Percentiles rank a stretch among this genome's conserved stretches.
Evolutionary conservation across 2,329 filamentous ascomycete species (phyloP).

Genomic region (Chrysosphaeria jannelii): DNA sequence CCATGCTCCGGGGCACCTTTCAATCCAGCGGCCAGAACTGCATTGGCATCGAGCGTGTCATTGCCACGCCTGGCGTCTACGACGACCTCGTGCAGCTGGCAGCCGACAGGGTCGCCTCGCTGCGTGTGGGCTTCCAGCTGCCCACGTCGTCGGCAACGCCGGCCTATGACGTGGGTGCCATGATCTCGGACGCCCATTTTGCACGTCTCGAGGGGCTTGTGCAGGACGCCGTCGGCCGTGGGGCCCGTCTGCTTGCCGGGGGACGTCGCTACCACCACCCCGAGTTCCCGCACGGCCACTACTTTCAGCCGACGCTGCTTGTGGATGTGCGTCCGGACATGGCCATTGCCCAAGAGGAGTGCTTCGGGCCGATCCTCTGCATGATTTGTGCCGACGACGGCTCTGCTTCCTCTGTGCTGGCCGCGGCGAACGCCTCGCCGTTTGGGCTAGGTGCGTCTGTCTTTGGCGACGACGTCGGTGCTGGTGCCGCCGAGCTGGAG

Average conservation of each 20-base stretch:
- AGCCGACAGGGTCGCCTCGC: conserved; percentile 36
- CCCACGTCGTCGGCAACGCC: neutral
- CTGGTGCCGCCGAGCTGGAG: conserved; percentile 19
- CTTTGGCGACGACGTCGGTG: conserved; percentile 33
- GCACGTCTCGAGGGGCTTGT: conserved; percentile 47
- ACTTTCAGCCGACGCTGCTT: conserved; percentile 74
- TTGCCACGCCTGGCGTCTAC: conserved; percentile 53
- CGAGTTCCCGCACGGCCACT: conserved; percentile 48
- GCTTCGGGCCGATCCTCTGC: conserved; percentile 76
- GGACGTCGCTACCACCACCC: conserved; percentile 46
- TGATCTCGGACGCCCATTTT: conserved; percentile 59
- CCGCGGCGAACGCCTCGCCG: conserved; percentile 48
- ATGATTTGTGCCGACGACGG: conserved; percentile 45
- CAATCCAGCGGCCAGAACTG: conserved; percentile 94
- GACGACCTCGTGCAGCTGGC: conserved; percentile 39
- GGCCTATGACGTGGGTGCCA: conserved; percentile 56
- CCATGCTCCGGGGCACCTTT: conserved; percentile 76
- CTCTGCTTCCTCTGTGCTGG: conserved; percentile 29
- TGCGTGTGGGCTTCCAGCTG: conserved; percentile 37
- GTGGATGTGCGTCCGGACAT: conserved; percentile 68
- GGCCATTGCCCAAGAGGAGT: conserved; percentile 68
- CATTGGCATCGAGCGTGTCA: conserved; percentile 82
- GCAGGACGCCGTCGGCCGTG: conserved; percentile 41
- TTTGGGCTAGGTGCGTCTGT: conserved; percentile 78
- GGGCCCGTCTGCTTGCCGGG: conserved; percentile 56